Conservation (phyloP, 2,329 filamentous ascomycete species). For the Zymoseptoria pseudotritici region DNA sequence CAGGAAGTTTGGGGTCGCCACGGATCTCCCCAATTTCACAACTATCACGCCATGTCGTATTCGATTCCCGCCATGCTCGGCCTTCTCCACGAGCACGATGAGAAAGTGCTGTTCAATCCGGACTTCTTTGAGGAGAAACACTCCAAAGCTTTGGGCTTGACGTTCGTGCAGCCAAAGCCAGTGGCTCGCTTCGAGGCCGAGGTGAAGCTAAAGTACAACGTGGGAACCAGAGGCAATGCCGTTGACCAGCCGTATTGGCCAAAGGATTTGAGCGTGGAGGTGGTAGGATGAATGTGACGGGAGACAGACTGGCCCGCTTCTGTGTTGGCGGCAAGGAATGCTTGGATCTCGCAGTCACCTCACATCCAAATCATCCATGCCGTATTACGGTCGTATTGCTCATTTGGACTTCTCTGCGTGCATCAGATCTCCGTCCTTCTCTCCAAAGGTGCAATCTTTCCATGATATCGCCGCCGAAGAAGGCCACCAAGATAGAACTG, state of each 20-base stretch:
- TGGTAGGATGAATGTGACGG: slow-evolving; percentile 3
- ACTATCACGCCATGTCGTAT: slow-evolving; percentile 44
- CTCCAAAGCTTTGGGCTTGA: slow-evolving; percentile 32
- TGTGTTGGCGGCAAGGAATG: not conserved
- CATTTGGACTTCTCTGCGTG: slow-evolving; percentile 8
- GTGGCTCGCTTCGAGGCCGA: slow-evolving; percentile 36
- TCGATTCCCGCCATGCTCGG: slow-evolving; percentile 35
- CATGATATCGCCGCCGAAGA: slow-evolving; percentile 33
- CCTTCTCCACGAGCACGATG: slow-evolving; percentile 35
- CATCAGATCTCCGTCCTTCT: not conserved
- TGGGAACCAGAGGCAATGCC: slow-evolving; percentile 46
- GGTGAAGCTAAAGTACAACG: slow-evolving; percentile 39
- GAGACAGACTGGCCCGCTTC: not conserved
- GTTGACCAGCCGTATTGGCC: slow-evolving; percentile 45
- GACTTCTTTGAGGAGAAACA: slow-evolving; percentile 43
- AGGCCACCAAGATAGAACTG: slow-evolving; percentile 34
- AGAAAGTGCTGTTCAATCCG: slow-evolving; percentile 37
- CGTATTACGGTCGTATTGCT: slow-evolving; percentile 10
- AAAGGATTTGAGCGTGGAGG: slow-evolving; percentile 15
- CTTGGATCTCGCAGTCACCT: not conserved
- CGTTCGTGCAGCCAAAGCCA: slow-evolving; percentile 38
- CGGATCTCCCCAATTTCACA: slow-evolving; percentile 42
- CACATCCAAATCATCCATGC: not conserved
- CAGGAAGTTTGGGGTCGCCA: slow-evolving; percentile 41
- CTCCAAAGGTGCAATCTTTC: slow-evolving; percentile 33